Conservation (phyloP, 1,139 yeast species). For the Zhuliangozyma parablackwelliae region DNA sequence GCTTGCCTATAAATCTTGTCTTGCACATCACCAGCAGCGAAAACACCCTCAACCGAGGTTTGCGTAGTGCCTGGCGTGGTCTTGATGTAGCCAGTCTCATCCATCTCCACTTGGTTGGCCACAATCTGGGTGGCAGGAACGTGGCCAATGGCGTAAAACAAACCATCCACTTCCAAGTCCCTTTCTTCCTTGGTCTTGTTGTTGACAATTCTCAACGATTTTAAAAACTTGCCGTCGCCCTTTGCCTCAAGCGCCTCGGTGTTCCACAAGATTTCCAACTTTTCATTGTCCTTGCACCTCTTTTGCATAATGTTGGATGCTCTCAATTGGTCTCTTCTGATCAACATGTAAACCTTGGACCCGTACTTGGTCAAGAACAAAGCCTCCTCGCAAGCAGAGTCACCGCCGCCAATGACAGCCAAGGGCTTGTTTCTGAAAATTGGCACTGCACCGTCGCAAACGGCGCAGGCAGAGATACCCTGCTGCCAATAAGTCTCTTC, state of each 20-base stretch:
- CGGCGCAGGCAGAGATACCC: slow-evolving; percentile 99
- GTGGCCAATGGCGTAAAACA: slow-evolving; percentile 98
- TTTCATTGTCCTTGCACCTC: slow-evolving; percentile 77
- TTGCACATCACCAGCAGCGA: slow-evolving; percentile 99
- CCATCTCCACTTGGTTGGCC: slow-evolving; percentile 72
- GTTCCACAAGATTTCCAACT: slow-evolving; percentile 86
- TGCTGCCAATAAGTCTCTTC: slow-evolving; percentile 98
- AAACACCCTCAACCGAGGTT: slow-evolving; percentile 88
- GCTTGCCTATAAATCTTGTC: slow-evolving; percentile 98
- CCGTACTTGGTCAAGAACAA: slow-evolving; percentile 93
- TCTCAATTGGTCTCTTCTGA: slow-evolving; percentile 89
- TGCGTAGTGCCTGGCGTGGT: slow-evolving; percentile 85
- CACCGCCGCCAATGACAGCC: slow-evolving; percentile 98
- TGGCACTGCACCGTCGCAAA: slow-evolving; percentile 99
- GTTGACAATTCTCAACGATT: slow-evolving; percentile 59
- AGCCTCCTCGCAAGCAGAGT: slow-evolving; percentile 99
- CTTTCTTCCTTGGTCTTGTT: slow-evolving; percentile 63
- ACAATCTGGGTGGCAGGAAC: slow-evolving; percentile 86
- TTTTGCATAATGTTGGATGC: slow-evolving; percentile 96
- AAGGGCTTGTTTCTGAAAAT: slow-evolving; percentile 96
- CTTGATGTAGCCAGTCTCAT: slow-evolving; percentile 80
- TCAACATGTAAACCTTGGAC: slow-evolving; percentile 87
- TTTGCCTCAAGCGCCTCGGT: slow-evolving; percentile 82
- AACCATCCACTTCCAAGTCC: slow-evolving; percentile 79
- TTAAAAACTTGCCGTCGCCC: slow-evolving; percentile 83